These are phyloP conservation scores for Pythium pectinolyticum DNA, from an alignment of 352 stramenopile species.

Conservation along the genomic window DNA sequence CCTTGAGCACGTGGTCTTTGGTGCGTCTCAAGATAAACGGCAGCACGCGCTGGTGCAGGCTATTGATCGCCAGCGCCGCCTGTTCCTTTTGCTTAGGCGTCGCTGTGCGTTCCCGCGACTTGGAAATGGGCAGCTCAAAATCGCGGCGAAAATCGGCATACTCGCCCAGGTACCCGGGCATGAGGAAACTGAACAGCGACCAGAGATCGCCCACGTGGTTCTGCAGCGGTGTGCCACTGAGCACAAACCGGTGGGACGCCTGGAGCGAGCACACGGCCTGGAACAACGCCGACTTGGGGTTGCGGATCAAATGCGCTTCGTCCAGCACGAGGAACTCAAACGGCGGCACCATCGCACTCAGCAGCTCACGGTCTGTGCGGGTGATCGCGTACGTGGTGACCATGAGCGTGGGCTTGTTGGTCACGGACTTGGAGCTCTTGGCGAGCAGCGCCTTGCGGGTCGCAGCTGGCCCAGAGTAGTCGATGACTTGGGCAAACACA, in stretches of 20 bases:
- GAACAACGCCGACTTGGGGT: constrained; percentile 90
- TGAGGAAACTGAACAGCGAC: constrained; percentile 97
- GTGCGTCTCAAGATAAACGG: constrained; percentile 97
- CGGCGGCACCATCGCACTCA: neutral
- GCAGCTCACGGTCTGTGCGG: constrained; percentile 70
- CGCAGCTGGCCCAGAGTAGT: constrained; percentile 69
- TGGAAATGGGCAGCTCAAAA: constrained; percentile 65
- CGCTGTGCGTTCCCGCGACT: constrained; percentile 54
- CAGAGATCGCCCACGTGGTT: constrained; percentile 98
- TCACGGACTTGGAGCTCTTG: constrained; percentile 13
- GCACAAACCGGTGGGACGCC: constrained; percentile 88
- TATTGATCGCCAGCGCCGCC: constrained; percentile 87
- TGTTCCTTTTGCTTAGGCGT: constrained; percentile 76
- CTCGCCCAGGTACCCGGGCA: constrained; percentile 96
- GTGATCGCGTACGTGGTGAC: constrained; percentile 89
- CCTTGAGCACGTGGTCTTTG: constrained; percentile 95
- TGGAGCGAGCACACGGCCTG: constrained; percentile 78
- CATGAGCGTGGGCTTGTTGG: constrained; percentile 38
- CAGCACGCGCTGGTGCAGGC: constrained; percentile 94
- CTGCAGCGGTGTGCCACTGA: constrained; percentile 98
- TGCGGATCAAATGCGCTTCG: constrained; percentile 97
- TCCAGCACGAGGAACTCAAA: constrained; percentile 93
- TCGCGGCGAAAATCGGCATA: constrained; percentile 63
- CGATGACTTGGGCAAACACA: constrained; percentile 62
- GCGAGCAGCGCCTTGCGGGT: constrained; percentile 47